Base-by-base conservation (phyloP, 176 grass and related monocot genomes). In the Miscanthus lutarioriparius region DNA sequence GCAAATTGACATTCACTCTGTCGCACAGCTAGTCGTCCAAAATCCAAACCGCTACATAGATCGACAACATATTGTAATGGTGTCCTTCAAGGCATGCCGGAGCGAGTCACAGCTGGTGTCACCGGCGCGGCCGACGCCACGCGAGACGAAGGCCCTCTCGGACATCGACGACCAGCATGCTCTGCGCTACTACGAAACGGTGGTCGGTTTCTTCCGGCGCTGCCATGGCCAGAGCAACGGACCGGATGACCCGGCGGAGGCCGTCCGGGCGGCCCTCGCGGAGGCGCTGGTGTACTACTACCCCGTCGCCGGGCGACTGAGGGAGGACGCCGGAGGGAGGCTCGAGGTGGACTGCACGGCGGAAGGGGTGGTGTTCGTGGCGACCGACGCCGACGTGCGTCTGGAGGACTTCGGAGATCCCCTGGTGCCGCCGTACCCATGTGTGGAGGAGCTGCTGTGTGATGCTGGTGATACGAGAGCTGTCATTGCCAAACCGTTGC, bases 321-420 rank as follows among this genome's bases (percentile, higher is more conserved):
- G 64, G 22, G 82, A 85, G 63, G 22, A 25, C 19, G 20, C 47
- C 11, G 67, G 75, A 2, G 41, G 78, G 3, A 80, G 82, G 33
- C 83, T 85, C 6, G 14, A 14, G 41, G 13, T 84, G 17, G 74
- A 78, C n/a, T 88, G 86, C 81, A 88, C 51, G 4, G 64, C 37
- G 47, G 86, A 88, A 59, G 86, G 86, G 7, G 74, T 88, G 30
- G 27, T 54, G 37, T 88, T 88, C 30, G 86, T 79, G 6, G 51
- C 64, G 39, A 81, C 74, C 5, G 35, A 72, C 16, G 80, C 64
- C 35, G 70, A 75, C 70, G 66, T 54, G 35, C 39, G 35, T 17
- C 72, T 87, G 1, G 43, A 47, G 11, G 71, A 82, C 17, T 22
- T 83, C 76, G 76, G 76, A 5, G 11, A 33, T 53, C 37, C 72